Conservation (phyloP, 73 alveolate genomes). For the Paramecium sonneborni region DNA sequence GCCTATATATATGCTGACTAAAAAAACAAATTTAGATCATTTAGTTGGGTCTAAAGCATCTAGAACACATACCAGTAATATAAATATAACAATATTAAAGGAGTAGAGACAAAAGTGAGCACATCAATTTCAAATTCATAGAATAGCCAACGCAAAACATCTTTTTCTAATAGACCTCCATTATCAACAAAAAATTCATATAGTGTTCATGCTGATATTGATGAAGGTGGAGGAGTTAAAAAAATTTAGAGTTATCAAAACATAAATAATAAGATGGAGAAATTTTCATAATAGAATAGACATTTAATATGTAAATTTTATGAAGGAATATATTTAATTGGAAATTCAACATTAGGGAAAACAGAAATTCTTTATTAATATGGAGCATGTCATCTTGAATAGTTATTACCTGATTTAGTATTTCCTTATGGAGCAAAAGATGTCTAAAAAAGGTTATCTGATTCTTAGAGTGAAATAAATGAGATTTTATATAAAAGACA, state of each 20-base stretch:
- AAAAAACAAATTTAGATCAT: not conserved
- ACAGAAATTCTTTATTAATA: not conserved
- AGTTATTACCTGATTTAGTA: not conserved
- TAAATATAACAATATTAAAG: not conserved
- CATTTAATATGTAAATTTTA: not conserved
- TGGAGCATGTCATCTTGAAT: not conserved
- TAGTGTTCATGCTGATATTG: constrained; percentile 32
- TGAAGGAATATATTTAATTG: constrained; percentile 31
- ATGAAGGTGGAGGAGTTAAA: constrained; percentile 37
- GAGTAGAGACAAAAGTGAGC: not conserved
- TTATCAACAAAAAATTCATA: not conserved
- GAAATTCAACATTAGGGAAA: not conserved
- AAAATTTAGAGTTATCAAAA: not conserved
- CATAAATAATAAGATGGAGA: constrained; percentile 48
- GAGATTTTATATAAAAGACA: constrained; percentile 31
- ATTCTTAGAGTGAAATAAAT: constrained; percentile 22
- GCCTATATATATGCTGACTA: not conserved
- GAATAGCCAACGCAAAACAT: constrained; percentile 43
- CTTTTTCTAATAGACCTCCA: not conserved
- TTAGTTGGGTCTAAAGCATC: constrained; percentile 23
- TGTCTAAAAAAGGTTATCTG: constrained; percentile 2
- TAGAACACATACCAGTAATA: not conserved
- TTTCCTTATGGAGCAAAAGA: constrained; percentile 51
- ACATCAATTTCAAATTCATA: constrained; percentile 27
- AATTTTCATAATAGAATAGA: constrained; percentile 19